Percentiles rank a stretch among this genome's conserved stretches.
phyloP scores from a whole-genome alignment of 805 yeast species.

The Saccharomyces jurei region DNA sequence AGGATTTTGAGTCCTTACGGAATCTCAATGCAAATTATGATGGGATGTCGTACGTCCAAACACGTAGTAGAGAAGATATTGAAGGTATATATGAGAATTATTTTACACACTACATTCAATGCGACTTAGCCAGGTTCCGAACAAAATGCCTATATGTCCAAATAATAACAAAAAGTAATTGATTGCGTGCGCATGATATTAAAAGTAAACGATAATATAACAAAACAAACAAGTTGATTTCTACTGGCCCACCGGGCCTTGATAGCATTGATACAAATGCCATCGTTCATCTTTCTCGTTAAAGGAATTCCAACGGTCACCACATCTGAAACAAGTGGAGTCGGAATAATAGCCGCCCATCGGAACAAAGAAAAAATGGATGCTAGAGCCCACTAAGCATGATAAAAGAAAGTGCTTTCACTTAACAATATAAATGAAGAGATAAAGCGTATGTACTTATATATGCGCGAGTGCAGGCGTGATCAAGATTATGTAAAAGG shows the following conservation, averaged over 20 bases:
- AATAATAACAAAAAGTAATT: not conserved
- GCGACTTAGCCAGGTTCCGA: constrained; percentile 5
- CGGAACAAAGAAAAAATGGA: not conserved
- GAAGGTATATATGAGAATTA: constrained; percentile 19
- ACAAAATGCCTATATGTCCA: constrained; percentile 5
- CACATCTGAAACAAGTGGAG: too few species aligned
- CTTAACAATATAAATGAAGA: not conserved
- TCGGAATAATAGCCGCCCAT: not conserved
- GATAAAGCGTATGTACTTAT: not conserved
- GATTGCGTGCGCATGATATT: not conserved
- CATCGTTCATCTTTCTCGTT: too few species aligned
- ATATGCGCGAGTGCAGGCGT: not conserved
- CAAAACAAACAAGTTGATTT: not conserved
- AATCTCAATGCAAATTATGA: constrained; percentile 6
- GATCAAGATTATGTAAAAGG: not conserved
- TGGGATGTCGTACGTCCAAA: constrained; percentile 8
- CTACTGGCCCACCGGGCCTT: not conserved
- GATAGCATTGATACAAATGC: too few species aligned
- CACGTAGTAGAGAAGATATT: constrained; percentile 6
- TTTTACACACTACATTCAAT: constrained; percentile 13
- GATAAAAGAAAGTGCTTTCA: too few species aligned
- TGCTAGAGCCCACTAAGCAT: too few species aligned
- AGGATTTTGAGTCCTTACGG: constrained; percentile 11
- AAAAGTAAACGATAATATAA: not conserved
- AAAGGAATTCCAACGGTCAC: too few species aligned